Conservation (phyloP, 768 basidiomycete genomes). For the Pleurotus citrinopileatus region DNA sequence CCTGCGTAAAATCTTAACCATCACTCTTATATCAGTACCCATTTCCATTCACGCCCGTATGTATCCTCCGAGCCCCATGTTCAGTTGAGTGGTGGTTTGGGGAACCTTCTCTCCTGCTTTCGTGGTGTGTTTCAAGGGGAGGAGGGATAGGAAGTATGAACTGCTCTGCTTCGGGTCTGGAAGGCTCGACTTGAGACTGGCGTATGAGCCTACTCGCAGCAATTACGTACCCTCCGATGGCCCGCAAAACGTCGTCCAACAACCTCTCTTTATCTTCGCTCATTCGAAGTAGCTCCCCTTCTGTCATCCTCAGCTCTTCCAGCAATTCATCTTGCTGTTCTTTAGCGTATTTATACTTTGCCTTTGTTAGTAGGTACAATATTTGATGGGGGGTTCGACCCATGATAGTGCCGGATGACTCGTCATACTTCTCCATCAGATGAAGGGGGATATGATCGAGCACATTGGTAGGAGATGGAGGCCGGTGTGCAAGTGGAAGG, state of each 20-base stretch:
- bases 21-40: not conserved
- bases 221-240: conserved; percentile 48
- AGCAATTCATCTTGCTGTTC: conserved; percentile 65
- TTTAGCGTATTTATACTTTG: conserved; percentile 68
- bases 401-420: conserved; percentile 58
- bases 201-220: not conserved
- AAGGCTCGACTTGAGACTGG: not conserved
- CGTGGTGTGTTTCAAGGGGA: not conserved
- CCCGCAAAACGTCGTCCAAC: conserved; percentile 50
- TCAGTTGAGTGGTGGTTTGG: not conserved
- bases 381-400: conserved; percentile 70
- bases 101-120: not conserved
- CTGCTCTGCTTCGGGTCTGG: conserved; percentile 22
- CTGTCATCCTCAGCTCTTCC: conserved; percentile 59
- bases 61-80: not conserved
- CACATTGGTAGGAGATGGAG: conserved; percentile 3
- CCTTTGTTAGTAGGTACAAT: conserved; percentile 73
- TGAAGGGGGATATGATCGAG: conserved; percentile 52
- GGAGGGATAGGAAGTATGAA: conserved; percentile 14
- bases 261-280: conserved; percentile 59
- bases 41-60: not conserved
- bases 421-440: conserved; percentile 48
- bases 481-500: not conserved
- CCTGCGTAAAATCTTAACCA: too few species aligned
- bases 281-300: conserved; percentile 49